These are phyloP conservation scores for Melanogaster broomeanus DNA, from an alignment of 768 basidiomycete species.

Conservation along the genomic window DNA sequence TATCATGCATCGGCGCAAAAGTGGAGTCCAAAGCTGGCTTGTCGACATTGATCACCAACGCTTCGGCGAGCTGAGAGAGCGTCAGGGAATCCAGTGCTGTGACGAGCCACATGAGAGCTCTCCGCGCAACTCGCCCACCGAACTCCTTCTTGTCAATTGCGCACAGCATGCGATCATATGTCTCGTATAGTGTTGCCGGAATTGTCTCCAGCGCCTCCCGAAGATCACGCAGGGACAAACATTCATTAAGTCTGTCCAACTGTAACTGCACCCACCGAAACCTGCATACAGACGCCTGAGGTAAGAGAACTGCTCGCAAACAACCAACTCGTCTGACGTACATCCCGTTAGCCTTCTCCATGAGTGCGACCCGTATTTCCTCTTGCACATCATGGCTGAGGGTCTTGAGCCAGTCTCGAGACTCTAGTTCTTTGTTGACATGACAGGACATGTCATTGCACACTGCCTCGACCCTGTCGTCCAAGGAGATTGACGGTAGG, in stretches of 20 bases:
- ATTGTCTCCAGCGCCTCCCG: not conserved
- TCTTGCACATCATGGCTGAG: too few relatives aligned
- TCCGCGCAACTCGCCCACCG: not conserved
- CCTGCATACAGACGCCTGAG: too few relatives aligned
- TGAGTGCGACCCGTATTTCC: not conserved
- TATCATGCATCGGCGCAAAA: not conserved
- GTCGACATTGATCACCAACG: not conserved
- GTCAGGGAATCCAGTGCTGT: not conserved
- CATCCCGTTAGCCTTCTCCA: conserved; percentile 2
- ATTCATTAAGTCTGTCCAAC: not conserved
- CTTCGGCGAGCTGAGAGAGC: not conserved
- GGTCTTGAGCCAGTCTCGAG: too few relatives aligned
- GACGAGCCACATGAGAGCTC: conserved; percentile 6
- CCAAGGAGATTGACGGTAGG: not conserved
- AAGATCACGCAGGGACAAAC: not conserved
- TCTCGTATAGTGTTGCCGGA: conserved; percentile 1
- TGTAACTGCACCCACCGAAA: too few relatives aligned
- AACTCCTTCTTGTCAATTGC: not conserved
- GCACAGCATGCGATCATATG: conserved; percentile 3
- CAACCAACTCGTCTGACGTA: conserved; percentile 4
- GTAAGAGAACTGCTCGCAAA: too few relatives aligned
- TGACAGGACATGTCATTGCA: not conserved
- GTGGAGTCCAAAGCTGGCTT: not conserved
- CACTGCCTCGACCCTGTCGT: not conserved
- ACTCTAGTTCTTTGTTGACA: not conserved